Evolutionary conservation across 176 grass and related monocot species (phyloP).

Genomic region (Chloris gayana): DNA sequence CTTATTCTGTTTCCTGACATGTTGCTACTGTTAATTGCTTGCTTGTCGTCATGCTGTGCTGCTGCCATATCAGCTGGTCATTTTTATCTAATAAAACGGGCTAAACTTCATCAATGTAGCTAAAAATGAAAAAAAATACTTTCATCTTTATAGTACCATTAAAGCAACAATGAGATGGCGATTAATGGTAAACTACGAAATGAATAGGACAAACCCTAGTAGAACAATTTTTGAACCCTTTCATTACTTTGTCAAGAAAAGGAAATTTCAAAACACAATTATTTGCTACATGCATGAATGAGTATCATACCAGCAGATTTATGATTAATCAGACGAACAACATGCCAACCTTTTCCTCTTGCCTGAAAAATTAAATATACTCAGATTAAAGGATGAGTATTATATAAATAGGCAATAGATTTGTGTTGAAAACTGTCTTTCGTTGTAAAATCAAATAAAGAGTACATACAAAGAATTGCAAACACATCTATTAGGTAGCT

Average conservation of each 20-base stretch:
- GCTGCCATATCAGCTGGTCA: too few relatives aligned
- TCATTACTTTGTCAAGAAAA: not conserved
- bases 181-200: not conserved
- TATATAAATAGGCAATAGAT: not conserved
- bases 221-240: not conserved
- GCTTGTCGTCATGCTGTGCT: too few relatives aligned
- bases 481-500: constrained; percentile 11
- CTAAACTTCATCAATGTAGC: not conserved
- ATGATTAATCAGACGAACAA: constrained; percentile 39
- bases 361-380: constrained; percentile 43
- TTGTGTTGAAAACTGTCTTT: not conserved
- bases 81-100: not conserved
- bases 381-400: constrained; percentile 6
- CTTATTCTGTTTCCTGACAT: too few relatives aligned
- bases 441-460: not conserved
- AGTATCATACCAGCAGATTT: constrained; percentile 32
- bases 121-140: not conserved
- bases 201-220: not conserved
- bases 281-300: constrained; percentile 6
- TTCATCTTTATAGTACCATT: not conserved
- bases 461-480: constrained; percentile 17
- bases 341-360: constrained; percentile 24
- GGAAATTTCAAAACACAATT: not conserved
- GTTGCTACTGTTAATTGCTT: too few relatives aligned
- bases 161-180: not conserved